Conservation (phyloP, 371 early-diverging fungal species). For the Mucor saturninus region DNA sequence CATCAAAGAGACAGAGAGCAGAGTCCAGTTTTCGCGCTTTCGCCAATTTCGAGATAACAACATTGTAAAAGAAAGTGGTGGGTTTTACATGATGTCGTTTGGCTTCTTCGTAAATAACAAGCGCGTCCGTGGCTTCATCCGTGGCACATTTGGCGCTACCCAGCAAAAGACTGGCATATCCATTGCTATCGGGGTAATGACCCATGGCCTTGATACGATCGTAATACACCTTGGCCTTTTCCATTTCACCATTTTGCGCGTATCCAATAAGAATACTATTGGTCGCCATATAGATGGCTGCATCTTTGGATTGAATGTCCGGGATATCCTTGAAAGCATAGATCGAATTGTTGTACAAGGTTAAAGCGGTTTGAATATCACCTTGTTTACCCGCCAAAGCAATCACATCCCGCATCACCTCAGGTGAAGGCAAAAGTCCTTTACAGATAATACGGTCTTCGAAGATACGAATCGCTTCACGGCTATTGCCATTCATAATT, state of each 20-base stretch:
- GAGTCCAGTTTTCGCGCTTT: constrained; percentile 67
- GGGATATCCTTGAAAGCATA: constrained; percentile 86
- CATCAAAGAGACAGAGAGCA: constrained; percentile 62
- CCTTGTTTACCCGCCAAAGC: constrained; percentile 47
- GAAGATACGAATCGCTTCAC: constrained; percentile 30
- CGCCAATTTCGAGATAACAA: constrained; percentile 67
- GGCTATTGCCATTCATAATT: constrained; percentile 27
- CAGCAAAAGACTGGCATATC: constrained; percentile 54
- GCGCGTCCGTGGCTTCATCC: constrained; percentile 61
- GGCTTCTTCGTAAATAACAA: constrained; percentile 66
- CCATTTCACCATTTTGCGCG: constrained; percentile 61
- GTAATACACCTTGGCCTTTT: constrained; percentile 59
- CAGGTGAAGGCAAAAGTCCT: constrained; percentile 37
- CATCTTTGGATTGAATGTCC: constrained; percentile 19
- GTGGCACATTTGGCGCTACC: constrained; percentile 55
- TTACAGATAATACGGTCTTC: constrained; percentile 26
- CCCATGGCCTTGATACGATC: constrained; percentile 55
- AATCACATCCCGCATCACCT: constrained; percentile 47
- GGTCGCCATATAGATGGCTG: constrained; percentile 47
- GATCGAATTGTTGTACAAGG: constrained; percentile 33
- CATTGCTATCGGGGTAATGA: constrained; percentile 53
- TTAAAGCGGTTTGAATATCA: constrained; percentile 30
- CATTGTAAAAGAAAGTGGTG: constrained; percentile 69
- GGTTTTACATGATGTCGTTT: constrained; percentile 64
- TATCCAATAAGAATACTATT: constrained; percentile 66